Conservation (phyloP, 2,329 filamentous ascomycete genomes). For the Claviceps sp. region DNA sequence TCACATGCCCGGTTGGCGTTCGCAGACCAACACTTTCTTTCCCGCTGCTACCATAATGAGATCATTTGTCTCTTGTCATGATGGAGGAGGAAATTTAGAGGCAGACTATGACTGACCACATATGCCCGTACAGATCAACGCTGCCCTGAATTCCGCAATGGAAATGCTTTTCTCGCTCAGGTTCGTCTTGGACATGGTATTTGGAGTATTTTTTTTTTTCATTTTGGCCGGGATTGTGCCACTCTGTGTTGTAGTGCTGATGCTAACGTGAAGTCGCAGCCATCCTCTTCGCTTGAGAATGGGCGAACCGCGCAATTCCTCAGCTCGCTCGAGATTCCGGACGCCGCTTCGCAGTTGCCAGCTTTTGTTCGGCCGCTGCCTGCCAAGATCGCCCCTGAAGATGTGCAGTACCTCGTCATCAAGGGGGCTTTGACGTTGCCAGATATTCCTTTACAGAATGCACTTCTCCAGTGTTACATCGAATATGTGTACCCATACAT, state of each 20-base stretch:
- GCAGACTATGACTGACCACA: background rate
- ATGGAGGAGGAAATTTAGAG: background rate
- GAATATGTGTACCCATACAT: constrained; percentile 92
- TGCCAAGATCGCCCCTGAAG: constrained; percentile 61
- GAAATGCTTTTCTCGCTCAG: constrained; percentile 16
- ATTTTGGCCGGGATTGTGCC: too few species aligned
- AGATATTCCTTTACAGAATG: constrained; percentile 55
- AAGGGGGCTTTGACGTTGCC: constrained; percentile 80
- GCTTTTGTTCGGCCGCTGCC: constrained; percentile 70
- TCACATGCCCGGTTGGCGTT: background rate
- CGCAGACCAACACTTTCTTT: background rate
- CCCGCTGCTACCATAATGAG: too few species aligned
- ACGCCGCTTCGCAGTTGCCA: constrained; percentile 36
- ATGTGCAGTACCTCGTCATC: constrained; percentile 67
- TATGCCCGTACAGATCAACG: constrained; percentile 20
- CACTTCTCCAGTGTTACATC: constrained; percentile 67
- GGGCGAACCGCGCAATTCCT: constrained; percentile 30
- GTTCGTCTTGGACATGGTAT: background rate
- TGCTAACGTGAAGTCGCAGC: background rate
- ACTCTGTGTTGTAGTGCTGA: too few species aligned
- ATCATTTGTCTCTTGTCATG: too few species aligned
- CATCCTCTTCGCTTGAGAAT: constrained; percentile 17
- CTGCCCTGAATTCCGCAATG: constrained; percentile 21
- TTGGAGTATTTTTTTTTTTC: too few species aligned
- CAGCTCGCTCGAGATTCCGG: constrained; percentile 34